These are phyloP conservation scores for Fusarium robinianum DNA, from an alignment of 2,329 filamentous ascomycete species.

Conservation along the genomic window DNA sequence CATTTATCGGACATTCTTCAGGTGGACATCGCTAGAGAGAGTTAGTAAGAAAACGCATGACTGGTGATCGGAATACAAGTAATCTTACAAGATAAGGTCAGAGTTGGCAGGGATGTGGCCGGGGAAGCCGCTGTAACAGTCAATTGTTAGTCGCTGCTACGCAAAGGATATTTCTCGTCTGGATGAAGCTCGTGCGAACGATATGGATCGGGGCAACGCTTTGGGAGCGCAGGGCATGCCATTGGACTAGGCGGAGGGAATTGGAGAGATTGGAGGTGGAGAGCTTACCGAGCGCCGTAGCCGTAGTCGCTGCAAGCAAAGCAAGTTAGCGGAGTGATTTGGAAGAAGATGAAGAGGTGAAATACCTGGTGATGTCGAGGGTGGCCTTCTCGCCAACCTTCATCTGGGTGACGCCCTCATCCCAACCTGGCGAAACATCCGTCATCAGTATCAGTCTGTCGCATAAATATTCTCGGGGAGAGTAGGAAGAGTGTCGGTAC, in stretches of 20 bases:
- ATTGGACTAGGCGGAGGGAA: slow-evolving; percentile 11
- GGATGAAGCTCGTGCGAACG: neutral
- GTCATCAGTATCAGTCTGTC: slow-evolving; percentile 13
- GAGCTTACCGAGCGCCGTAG: slow-evolving; percentile 63
- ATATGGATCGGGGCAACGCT: neutral
- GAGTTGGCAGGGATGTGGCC: slow-evolving; percentile 75
- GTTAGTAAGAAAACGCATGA: slow-evolving; percentile 7
- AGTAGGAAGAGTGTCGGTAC: slow-evolving; percentile 50
- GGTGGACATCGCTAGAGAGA: slow-evolving; percentile 65
- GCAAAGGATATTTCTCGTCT: too few species aligned
- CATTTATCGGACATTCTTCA: slow-evolving; percentile 63
- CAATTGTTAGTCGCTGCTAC: slow-evolving; percentile 13
- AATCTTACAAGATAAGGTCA: slow-evolving; percentile 79
- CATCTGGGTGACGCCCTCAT: slow-evolving; percentile 85
- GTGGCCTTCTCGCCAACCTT: slow-evolving; percentile 87
- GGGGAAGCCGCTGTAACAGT: slow-evolving; percentile 71
- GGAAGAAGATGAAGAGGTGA: too few species aligned
- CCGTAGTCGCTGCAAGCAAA: slow-evolving; percentile 59
- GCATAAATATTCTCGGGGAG: neutral
- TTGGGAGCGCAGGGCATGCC: slow-evolving; percentile 54
- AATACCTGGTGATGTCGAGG: slow-evolving; percentile 70
- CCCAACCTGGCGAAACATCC: slow-evolving; percentile 64
- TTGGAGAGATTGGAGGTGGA: slow-evolving; percentile 6
- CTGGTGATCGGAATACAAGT: neutral
- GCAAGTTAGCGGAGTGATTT: slow-evolving; percentile 22